Base-by-base conservation (phyloP, 768 basidiomycete species). In the Pisolithus orientalis region DNA sequence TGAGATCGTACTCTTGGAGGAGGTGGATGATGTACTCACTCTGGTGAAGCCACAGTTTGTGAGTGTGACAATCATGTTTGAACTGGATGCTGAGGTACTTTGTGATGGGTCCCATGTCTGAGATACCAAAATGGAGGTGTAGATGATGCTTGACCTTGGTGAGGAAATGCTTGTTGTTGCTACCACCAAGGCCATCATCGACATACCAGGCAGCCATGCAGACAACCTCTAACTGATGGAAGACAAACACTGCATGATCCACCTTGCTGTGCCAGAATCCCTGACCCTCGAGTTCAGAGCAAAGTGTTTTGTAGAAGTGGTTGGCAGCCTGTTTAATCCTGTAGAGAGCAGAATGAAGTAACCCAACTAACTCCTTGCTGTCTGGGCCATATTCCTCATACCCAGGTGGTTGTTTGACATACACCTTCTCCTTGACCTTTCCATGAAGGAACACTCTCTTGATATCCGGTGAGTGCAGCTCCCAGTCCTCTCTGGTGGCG, bases 341-440 rank as follows among this genome's bases (percentile, higher is more conserved):
- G 21, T 21, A 21, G 21, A 21, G 21, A 21, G 21, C 21, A 21
- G 21, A 61, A 51, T 27, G 4, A 55, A 10, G 1, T 29, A 9
- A 42, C 21, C 40, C 40, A 14, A 28, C 40, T 2, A 53, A 28
- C 0, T 28, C 31, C 4, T 9, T 24, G 21, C 53, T 42, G n/a
- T 34, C 2, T 5, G 27, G 25, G 11, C 37, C 28, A 27, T 14
- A 44, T 29, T 64, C 62, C 8, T 65, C 44, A 44, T 66, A 73
- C 0, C 68, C 65, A 0, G 53, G 52, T 0, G 73, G 74, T 53
- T 74, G 71, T 6, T 52, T 40, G 67, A 76, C 72, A 42, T 70
- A 75, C 0, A 77, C 68, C 0, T 28, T 46, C 21, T 59, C 58
- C 3, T 43, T 37, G 0, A 59, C 32, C 8, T 50, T 52, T 0